Percentiles rank a stretch among this genome's conserved stretches.
Conservation (phyloP, 805 yeast genomes). For the Kodamaea lidongshanica region DNA sequence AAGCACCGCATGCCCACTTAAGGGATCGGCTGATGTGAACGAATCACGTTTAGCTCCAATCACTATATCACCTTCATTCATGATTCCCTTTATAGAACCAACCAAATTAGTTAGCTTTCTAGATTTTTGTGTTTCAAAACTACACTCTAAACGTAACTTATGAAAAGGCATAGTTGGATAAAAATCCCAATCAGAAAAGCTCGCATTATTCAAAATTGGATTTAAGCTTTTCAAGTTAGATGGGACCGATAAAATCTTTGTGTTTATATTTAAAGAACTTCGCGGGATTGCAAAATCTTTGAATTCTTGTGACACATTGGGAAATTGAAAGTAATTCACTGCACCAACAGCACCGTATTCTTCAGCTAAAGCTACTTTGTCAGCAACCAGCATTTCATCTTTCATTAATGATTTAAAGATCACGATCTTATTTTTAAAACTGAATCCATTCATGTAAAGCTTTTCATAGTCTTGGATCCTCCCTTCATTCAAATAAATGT, state of each 20-base stretch:
- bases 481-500: conserved; percentile 29
- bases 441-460: conserved; percentile 15
- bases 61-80: conserved; percentile 34
- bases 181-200: conserved; percentile 20
- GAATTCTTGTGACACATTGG: conserved; percentile 6
- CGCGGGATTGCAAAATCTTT: conserved; percentile 4
- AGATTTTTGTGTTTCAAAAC: conserved; percentile 10
- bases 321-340: conserved; percentile 16
- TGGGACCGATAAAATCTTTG: conserved; percentile 19
- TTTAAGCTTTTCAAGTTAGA: conserved; percentile 22
- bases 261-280: conserved; percentile 5
- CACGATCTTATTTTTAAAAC: conserved; percentile 21
- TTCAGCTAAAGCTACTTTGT: conserved; percentile 22
- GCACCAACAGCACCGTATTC: conserved; percentile 21
- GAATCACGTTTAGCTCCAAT: conserved; percentile 38
- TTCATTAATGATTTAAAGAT: conserved; percentile 16
- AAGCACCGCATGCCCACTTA: conserved; percentile 35
- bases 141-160: background rate
- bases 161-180: conserved; percentile 13
- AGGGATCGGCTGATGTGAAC: conserved; percentile 30
- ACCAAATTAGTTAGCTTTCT: conserved; percentile 25
- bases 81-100: conserved; percentile 29
- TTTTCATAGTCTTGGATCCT: conserved; percentile 21
- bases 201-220: conserved; percentile 3
- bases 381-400: conserved; percentile 15